These are phyloP conservation scores for Ganoderma boninense DNA, from an alignment of 1,284 basidiomycete species.

Conservation along the genomic window DNA sequence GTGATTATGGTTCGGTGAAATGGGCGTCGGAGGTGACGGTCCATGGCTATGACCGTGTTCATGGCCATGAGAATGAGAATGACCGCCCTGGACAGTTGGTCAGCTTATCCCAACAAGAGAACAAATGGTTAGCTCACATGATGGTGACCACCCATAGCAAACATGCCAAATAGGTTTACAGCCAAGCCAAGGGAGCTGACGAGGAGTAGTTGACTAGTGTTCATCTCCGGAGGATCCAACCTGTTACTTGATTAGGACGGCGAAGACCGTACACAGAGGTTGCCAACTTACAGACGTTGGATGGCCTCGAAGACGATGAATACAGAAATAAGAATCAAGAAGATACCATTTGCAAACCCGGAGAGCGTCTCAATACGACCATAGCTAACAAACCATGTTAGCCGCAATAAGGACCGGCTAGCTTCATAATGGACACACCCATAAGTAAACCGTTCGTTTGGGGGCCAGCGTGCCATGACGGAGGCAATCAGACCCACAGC, in stretches of 20 bases:
- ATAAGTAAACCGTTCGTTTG: slow-evolving; percentile 94
- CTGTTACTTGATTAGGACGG: slow-evolving; percentile 47
- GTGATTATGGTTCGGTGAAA: slow-evolving; percentile 21
- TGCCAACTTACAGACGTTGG: slow-evolving; percentile 82
- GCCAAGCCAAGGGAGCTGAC: slow-evolving; percentile 90
- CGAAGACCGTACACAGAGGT: neutral
- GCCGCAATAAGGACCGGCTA: neutral
- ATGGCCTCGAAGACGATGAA: slow-evolving; percentile 99
- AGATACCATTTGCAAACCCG: slow-evolving; percentile 98
- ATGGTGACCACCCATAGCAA: slow-evolving; percentile 96
- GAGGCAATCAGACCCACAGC: slow-evolving; percentile 96
- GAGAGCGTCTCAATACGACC: slow-evolving; percentile 98
- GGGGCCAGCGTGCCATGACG: slow-evolving; percentile 98
- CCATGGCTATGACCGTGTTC: slow-evolving; percentile 47
- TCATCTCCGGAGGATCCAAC: slow-evolving; percentile 97
- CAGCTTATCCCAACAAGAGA: slow-evolving; percentile 5
- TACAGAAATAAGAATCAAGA: slow-evolving; percentile 94
- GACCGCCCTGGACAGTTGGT: slow-evolving; percentile 54
- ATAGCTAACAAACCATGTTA: slow-evolving; percentile 62
- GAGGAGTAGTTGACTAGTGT: slow-evolving; percentile 91
- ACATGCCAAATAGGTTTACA: slow-evolving; percentile 99
- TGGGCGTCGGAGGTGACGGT: slow-evolving; percentile 31
- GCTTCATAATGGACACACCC: slow-evolving; percentile 62
- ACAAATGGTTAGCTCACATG: slow-evolving; percentile 59
- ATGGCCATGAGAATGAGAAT: slow-evolving; percentile 52